These are phyloP conservation scores for Cercospora sojina DNA, from an alignment of 2,329 filamentous ascomycete species.

Conservation along the genomic window DNA sequence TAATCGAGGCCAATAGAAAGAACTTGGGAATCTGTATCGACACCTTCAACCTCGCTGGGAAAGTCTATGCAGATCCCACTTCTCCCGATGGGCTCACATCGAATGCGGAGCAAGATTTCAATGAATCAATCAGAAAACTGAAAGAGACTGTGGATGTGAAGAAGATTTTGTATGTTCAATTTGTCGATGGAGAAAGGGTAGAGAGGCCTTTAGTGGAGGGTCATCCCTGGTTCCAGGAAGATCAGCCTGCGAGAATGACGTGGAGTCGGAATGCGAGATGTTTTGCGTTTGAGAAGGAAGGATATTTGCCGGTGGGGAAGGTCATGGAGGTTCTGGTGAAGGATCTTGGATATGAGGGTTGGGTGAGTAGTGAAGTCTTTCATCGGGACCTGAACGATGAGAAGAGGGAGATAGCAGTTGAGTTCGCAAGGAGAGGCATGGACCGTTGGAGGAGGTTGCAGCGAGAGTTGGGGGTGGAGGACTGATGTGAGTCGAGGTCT, in stretches of 20 bases:
- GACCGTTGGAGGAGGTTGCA: constrained; percentile 15
- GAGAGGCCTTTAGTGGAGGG: constrained; percentile 54
- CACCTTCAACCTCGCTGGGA: constrained; percentile 72
- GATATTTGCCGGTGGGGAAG: constrained; percentile 64
- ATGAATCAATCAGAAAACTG: constrained; percentile 55
- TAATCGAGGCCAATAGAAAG: constrained; percentile 60
- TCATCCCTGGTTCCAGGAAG: constrained; percentile 58
- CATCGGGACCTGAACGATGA: constrained; percentile 37
- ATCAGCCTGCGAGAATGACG: constrained; percentile 66
- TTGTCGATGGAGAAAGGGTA: constrained; percentile 70
- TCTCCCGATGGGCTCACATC: constrained; percentile 51
- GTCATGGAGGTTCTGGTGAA: constrained; percentile 62
- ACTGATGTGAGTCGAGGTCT: background rate
- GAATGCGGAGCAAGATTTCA: constrained; percentile 56
- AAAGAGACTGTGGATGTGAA: constrained; percentile 55
- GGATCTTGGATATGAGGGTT: constrained; percentile 64
- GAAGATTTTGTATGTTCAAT: constrained; percentile 73
- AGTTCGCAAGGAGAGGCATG: constrained; percentile 10
- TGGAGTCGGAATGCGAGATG: constrained; percentile 76
- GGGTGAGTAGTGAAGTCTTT: constrained; percentile 71
- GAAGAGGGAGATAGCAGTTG: constrained; percentile 15
- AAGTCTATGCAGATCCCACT: constrained; percentile 68
- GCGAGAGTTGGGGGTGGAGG: constrained; percentile 5
- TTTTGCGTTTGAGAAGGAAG: constrained; percentile 60
- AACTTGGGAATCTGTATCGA: constrained; percentile 78